phyloP scores from a whole-genome alignment of 192 early-diverging fungal genomes.

The Coemansia sp. region DNA sequence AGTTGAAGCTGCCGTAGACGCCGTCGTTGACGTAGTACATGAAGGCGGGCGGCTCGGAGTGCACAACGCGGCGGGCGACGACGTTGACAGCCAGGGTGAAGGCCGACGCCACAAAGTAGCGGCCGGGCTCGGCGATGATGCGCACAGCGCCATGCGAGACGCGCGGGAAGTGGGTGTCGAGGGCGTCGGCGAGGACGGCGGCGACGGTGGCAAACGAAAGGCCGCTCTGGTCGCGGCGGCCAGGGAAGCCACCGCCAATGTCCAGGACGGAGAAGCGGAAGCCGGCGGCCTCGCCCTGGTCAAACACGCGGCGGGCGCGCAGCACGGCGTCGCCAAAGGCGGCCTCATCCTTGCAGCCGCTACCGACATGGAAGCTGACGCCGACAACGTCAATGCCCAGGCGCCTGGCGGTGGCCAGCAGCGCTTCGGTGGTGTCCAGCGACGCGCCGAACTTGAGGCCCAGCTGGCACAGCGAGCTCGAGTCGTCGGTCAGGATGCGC shows the following conservation, averaged over 20 bases:
- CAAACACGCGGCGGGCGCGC: conserved; percentile 85
- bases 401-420: conserved; percentile 75
- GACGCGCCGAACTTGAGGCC: conserved; percentile 97
- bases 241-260: conserved; percentile 96
- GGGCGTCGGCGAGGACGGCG: conserved; percentile 68
- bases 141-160: conserved; percentile 61
- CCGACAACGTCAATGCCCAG: conserved; percentile 89
- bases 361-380: conserved; percentile 95
- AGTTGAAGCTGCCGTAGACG: conserved; percentile 98
- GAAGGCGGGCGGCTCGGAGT: conserved; percentile 29
- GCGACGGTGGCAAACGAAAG: conserved; percentile 87
- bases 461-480: conserved; percentile 84
- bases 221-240: conserved; percentile 68
- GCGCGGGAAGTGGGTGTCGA: conserved; percentile 75
- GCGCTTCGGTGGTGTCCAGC: conserved; percentile 60
- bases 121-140: conserved; percentile 97
- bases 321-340: conserved; percentile 89
- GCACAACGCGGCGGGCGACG: conserved; percentile 79
- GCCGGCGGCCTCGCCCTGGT: conserved; percentile 75
- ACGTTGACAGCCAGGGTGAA: conserved; percentile 94
- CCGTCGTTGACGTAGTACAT: conserved; percentile 99
- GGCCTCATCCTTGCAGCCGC: conserved; percentile 85
- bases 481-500: conserved; percentile 94
- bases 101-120: conserved; percentile 93
- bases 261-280: conserved; percentile 75